phyloP scores from a whole-genome alignment of 2,329 filamentous ascomycete species.

The Cordyceps pruinosa region DNA sequence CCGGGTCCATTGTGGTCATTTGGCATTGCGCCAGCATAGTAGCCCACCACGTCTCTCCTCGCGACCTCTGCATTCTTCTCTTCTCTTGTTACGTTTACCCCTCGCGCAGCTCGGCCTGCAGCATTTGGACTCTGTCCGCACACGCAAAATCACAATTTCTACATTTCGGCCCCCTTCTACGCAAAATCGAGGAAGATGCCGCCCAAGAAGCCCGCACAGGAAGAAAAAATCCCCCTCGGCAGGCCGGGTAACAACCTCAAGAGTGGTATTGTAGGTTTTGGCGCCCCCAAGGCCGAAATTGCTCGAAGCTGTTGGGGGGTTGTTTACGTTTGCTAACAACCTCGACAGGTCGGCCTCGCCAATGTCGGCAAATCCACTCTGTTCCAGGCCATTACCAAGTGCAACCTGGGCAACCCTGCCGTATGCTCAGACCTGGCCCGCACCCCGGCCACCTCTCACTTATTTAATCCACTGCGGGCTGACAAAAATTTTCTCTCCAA shows the following conservation, averaged over 20 bases:
- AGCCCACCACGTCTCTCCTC: conserved; percentile 35
- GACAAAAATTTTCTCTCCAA: conserved; percentile 26
- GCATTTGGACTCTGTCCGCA: conserved; percentile 44
- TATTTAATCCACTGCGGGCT: conserved; percentile 22
- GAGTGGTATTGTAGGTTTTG: conserved; percentile 82
- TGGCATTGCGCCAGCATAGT: conserved; percentile 9
- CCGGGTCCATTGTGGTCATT: neutral
- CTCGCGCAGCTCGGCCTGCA: conserved; percentile 62
- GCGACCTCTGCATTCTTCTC: conserved; percentile 36
- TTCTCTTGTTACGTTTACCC: conserved; percentile 47
- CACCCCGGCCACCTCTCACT: conserved; percentile 2
- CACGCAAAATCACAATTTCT: conserved; percentile 38
- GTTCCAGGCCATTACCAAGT: conserved; percentile 99
- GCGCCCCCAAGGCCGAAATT: neutral
- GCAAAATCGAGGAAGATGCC: conserved; percentile 73
- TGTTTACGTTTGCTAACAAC: conserved; percentile 1
- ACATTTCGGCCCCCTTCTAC: conserved; percentile 48
- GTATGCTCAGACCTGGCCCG: conserved; percentile 41
- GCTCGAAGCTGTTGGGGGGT: neutral
- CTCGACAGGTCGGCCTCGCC: conserved; percentile 88
- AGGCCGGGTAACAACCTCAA: conserved; percentile 96
- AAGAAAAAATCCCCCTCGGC: conserved; percentile 95
- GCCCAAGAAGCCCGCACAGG: conserved; percentile 85
- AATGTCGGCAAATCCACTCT: conserved; percentile 99
- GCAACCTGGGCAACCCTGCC: conserved; percentile 92